Evolutionary conservation across 495 filamentous ascomycete genomes (phyloP), one percentile per base, ranked within the genome.

Genomic region (Durotheca rogersii): DNA sequence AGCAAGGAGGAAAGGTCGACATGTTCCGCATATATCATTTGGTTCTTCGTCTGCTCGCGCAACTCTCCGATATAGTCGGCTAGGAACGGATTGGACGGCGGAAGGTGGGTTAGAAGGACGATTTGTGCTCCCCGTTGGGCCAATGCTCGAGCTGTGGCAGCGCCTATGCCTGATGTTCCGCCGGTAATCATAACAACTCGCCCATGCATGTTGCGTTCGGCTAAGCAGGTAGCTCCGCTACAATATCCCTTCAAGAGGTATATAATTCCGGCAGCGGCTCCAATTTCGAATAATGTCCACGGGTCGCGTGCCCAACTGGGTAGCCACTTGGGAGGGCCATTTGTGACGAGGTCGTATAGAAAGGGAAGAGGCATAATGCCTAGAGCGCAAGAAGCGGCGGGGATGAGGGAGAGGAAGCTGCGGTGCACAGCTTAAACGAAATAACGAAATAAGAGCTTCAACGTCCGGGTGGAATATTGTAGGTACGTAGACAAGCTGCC

Each of bases 161-260:
- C 86, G 41, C 93, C 93, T 62, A 99, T 90, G 20, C 93, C 93
- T 12, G 90, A 92, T 42, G 93, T 99, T 19, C 90, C 93, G 41
- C 93, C 93, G 10, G 93, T 99, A 7, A 99, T 82, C 80, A 99
- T 85, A 17, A 95, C 77, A 7, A 97, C 89, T 58, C 92, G 90
- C 10, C 87, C 87, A 62, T 95, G 88, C 88, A 97, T 90, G 56
- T 88, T 71, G 41, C 90, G 80, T 68, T 96, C 93, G 38, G 88
- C 83, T 30, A 65, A 65, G 66, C 90, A 95, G 61, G 66, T 70
- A 7, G 86, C 81, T 53, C 93, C 93, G 34, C 79, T 78, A 63
- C 84, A 87, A 72, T 85, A 95, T 64, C 75, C 74, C 72, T 96
- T 97, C 23, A 94, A 61, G 27, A 88, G 61, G 25, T 72, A 79